Evolutionary conservation across 2,329 filamentous ascomycete species (phyloP), one percentile per base, ranked within the genome.

Genomic region (Nemania sp.): DNA sequence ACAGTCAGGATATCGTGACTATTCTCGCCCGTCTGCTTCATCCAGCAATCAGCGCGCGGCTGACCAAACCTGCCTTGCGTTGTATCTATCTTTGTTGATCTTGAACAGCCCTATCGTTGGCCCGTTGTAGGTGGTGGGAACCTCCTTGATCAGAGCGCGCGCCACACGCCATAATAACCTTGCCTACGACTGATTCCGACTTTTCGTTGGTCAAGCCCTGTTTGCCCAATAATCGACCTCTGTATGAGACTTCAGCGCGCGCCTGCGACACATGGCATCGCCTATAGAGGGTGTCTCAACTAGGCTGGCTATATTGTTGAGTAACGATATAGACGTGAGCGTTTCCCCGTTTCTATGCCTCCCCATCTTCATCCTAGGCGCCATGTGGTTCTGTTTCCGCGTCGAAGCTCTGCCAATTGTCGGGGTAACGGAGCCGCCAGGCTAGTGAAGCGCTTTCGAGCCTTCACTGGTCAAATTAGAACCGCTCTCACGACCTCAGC

Each of bases 41-140:
- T 57, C 69, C 67, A 65, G 66, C 67, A 67, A 54, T 68, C 69
- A 69, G 71, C 71, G 71, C 71, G 70, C 71, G 71, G 70, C 59
- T 73, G 66, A 48, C 56, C 55, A 63, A 64, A 65, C 54, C 45
- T 66, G 61, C 64, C 65, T 71, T 62, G 63, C 69, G 62, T 64
- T 57, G 42, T 59, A 53, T 62, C 32, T 13, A n/a, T 43, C 25
- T 18, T 65, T 64, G 48, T 35, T 62, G 52, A 39, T 63, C 54
- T 45, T 32, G 25, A 20, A 35, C 39, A 52, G 48, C 43, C 52
- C 43, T 51, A 48, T 35, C 35, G 50, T 54, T 48, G 46, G 57
- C 49, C 55, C 37, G 7, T n/a, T n/a, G n/a, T n/a, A n/a, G n/a
- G 40, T 12, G 42, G 57, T 57, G 54, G 55, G n/a, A 52, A 54